Evolutionary conservation across 768 basidiomycete species (phyloP).

Genomic region (Russula abietina): DNA sequence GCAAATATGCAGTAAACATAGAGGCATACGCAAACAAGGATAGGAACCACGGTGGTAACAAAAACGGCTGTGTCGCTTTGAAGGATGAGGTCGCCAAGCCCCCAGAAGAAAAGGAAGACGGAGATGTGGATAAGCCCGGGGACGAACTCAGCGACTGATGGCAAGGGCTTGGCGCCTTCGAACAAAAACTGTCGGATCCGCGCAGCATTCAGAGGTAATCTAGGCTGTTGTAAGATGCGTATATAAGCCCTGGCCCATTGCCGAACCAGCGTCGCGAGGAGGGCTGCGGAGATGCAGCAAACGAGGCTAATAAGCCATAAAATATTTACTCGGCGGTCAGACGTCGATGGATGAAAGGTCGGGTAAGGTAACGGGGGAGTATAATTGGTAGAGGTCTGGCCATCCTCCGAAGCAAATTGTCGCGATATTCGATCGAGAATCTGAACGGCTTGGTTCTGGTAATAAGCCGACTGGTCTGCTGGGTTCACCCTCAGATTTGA

Average conservation of each 20-base stretch:
- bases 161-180: constrained; percentile 39
- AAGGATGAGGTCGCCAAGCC: constrained; percentile 40
- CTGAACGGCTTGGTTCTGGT: constrained; percentile 4
- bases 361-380: not conserved
- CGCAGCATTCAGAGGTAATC: constrained; percentile 32
- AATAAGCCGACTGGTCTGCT: not conserved
- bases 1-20: constrained; percentile 16
- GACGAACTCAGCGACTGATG: constrained; percentile 38
- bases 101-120: constrained; percentile 18
- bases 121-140: constrained; percentile 45
- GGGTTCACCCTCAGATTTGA: constrained; percentile 7
- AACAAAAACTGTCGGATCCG: constrained; percentile 36
- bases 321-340: constrained; percentile 36
- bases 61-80: constrained; percentile 25
- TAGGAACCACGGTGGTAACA: not conserved
- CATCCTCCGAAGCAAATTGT: not conserved
- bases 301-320: constrained; percentile 36
- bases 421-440: not conserved
- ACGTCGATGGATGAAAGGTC: constrained; percentile 26
- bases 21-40: not conserved
- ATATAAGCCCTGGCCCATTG: constrained; percentile 43
- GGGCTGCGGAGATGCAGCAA: constrained; percentile 39
- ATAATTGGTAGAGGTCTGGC: not conserved
- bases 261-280: constrained; percentile 43
- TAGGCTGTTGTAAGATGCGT: constrained; percentile 29